Conservation (phyloP, 2,329 filamentous ascomycete species). For the Samsoniella hepiali region DNA sequence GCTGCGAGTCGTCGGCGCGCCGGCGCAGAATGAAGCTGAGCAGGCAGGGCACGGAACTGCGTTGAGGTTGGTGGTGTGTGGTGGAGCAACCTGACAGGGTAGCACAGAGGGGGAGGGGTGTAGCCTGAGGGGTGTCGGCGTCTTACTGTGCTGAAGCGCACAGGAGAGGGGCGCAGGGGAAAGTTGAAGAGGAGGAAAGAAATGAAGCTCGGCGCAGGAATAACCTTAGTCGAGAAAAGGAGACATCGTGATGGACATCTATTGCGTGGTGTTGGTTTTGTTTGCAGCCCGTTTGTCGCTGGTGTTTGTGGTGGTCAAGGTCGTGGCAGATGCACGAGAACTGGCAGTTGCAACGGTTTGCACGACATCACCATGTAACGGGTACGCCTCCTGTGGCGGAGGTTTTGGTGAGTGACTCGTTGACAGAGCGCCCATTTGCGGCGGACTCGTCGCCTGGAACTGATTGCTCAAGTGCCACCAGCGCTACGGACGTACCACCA, state of each 20-base stretch:
- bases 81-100: conserved; percentile 3
- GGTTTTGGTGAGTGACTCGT: background rate
- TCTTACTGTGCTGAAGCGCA: conserved; percentile 9
- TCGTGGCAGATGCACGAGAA: background rate
- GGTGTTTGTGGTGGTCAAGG: background rate
- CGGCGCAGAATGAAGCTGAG: conserved; percentile 20
- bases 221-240: background rate
- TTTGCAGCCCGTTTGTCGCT: background rate
- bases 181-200: background rate
- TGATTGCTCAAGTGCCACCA: no score
- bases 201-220: background rate
- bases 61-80: conserved; percentile 15
- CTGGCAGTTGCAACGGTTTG: background rate
- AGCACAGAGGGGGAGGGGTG: background rate
- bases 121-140: conserved; percentile 6
- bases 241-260: background rate
- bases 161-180: background rate
- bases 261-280: background rate
- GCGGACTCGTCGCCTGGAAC: background rate
- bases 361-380: background rate
- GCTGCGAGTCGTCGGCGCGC: background rate
- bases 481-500: no score
- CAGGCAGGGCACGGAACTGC: conserved; percentile 19
- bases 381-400: background rate
- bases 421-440: background rate